Evolutionary conservation across 306 rosid genomes (phyloP), one percentile per base, ranked within the genome.

Genomic region (Trichosanthes truncata): DNA sequence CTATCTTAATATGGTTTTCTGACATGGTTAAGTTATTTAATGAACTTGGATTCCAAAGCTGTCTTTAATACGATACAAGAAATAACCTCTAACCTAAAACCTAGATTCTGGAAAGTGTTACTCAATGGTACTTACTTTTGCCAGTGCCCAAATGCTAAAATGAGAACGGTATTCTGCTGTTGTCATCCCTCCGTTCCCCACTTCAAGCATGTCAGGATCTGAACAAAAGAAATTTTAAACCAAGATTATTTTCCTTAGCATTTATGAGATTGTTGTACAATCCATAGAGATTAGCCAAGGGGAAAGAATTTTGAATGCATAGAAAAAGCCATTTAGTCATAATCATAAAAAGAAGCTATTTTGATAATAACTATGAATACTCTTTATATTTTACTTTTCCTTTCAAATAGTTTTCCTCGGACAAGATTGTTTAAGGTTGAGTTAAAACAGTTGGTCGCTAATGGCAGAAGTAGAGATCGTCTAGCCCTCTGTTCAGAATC

Each of bases 151-250:
- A 78, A 92, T 85, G 84, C 97, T 92, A 61, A 87, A 90, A 87
- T 92, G 97, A 38, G 93, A 84, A 72, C 97, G 89, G 74, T 92
- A 90, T 79, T 92, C 97, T 81, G 84, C 91, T 15, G 84, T 68
- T 45, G 89, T 85, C 97, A 92, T 92, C 53, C 96, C 90, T 77
- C 93, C 96, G 77, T 92, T 92, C 82, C 96, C 97, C 36, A 92
- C 88, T 85, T 92, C 96, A 63, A 92, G 92, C 96, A 92, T 92
- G 71, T 90, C 97, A 38, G 97, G 97, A 88, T 92, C 96, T 92
- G 82, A 33, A 73, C 59, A 73, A 45, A 60, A 12, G 43, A 25
- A 62, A 20, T 21, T 49, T 45, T 41, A 74, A 79, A 75, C 21
- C 62, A 21, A 56, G 26, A 67, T 73, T 73, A 9, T 46, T 73